Base-by-base conservation (phyloP, 2,329 filamentous ascomycete species). In the Leptographium wingfieldii region DNA sequence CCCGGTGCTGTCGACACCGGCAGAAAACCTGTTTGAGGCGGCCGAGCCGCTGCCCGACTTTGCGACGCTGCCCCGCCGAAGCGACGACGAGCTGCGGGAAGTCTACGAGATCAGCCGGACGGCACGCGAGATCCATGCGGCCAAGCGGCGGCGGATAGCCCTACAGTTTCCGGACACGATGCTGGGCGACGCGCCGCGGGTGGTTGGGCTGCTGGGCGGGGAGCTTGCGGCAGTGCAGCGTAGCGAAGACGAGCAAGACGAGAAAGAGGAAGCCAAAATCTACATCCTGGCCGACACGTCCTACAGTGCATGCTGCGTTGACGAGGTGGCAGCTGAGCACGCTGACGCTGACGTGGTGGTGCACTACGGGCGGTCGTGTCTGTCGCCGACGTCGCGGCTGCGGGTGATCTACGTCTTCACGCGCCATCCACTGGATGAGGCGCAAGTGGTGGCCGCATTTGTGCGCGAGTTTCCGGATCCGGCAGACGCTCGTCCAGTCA, bases 81-180 rank as follows among this genome's bases (percentile, higher is more conserved):
- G 74, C 19, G 84, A 92, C 65, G 83, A 88, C 68, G 87, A 92
- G 68, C 77, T 97, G 35, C 75, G 77, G 59, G 74, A 84, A 49
- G 86, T 88, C 56, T 99, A 97, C 75, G 94, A 99, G 73, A 86
- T 96, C 65, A 79, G 81, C 61, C 82, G 89, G 60, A 96, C 94
- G 0, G 81, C 90, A 56, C 72, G 75, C 43, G 89, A 96, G 71
- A 87, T 99, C 55, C 77, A 78, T n/a, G 73, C 77, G 5, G 87
- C 84, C 52, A 79, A 79, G 70, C 95, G 90, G 81, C 81, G 75
- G 63, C 82, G 87, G 57, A 82, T 99, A 38, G 94, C 91, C 1
- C 75, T 99, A n/a, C 94, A 99, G 70, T 97, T 99, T 66, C 92
- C 94, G 0, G 94, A 99, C 73, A 80, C 86, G 33, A 95, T 97